A percentile compares a stretch with the other conserved stretches of the same genome.
These are phyloP conservation scores for Leonotis leonurus DNA, from an alignment of 257 asterid species.

Conservation along the genomic window DNA sequence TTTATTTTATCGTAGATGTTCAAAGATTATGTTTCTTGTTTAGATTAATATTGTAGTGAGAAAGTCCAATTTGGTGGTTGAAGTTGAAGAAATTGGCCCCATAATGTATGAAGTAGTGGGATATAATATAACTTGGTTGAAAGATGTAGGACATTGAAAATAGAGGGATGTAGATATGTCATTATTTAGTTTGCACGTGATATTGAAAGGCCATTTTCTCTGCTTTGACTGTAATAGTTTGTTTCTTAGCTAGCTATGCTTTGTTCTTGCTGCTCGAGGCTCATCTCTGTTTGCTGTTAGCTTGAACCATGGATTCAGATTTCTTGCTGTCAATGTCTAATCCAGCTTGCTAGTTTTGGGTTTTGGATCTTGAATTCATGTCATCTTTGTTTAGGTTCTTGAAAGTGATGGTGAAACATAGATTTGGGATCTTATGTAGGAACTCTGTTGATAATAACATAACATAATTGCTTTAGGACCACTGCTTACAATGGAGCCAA, in stretches of 20 bases:
- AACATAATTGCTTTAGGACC: slow-evolving; percentile 17
- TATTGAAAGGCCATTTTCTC: background rate
- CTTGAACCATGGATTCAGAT: background rate
- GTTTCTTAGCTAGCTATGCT: background rate
- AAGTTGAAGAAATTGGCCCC: background rate
- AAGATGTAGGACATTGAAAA: background rate
- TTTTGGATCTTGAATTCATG: background rate
- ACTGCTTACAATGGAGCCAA: background rate
- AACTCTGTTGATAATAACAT: too few species aligned
- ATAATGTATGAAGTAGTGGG: slow-evolving; percentile 7
- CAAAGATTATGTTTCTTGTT: background rate
- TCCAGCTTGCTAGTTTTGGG: background rate
- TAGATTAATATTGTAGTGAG: background rate
- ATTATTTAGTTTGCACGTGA: background rate
- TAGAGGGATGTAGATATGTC: background rate
- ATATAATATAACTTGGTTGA: background rate
- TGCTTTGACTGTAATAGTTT: background rate
- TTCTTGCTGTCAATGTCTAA: background rate
- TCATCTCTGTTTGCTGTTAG: background rate
- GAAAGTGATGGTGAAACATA: slow-evolving; percentile 3
- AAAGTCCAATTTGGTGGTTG: slow-evolving; percentile 18
- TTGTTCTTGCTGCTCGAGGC: slow-evolving; percentile 10
- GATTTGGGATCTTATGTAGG: background rate
- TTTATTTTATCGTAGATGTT: slow-evolving; percentile 7
- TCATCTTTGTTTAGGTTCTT: background rate